Evolutionary conservation across 1,139 yeast genomes (phyloP).

Genomic region (Taphrina pruni): DNA sequence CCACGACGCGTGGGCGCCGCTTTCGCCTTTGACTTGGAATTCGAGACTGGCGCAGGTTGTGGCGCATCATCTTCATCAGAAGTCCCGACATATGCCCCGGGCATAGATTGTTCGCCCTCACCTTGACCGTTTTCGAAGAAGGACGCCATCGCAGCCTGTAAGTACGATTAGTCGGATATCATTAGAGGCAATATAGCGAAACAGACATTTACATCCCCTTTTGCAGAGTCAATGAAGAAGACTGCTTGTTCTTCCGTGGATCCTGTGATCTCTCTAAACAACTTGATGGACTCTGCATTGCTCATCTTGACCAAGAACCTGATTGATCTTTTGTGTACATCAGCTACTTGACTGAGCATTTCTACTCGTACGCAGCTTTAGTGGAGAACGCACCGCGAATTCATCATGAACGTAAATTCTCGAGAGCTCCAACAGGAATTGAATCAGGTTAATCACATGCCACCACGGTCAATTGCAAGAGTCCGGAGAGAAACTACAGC

Average conservation of each 20-base stretch:
- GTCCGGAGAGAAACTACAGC: no score
- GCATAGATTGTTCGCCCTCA: background rate
- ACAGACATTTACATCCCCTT: constrained; percentile 34
- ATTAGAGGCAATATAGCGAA: background rate
- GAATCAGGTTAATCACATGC: background rate
- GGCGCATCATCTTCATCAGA: background rate
- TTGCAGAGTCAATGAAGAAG: constrained; percentile 12
- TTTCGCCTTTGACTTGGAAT: background rate
- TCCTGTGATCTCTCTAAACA: constrained; percentile 18
- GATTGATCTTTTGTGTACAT: background rate
- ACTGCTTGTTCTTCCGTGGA: constrained; percentile 14
- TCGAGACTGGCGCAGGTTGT: background rate
- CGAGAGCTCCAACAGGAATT: background rate
- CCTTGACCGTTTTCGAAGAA: constrained; percentile 11
- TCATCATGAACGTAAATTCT: background rate
- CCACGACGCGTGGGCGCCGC: constrained; percentile 11
- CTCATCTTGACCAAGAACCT: constrained; percentile 5
- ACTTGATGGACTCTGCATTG: constrained; percentile 10
- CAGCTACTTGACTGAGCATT: background rate
- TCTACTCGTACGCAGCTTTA: background rate
- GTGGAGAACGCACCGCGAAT: constrained; percentile 3
- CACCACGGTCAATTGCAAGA: background rate
- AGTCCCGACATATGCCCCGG: background rate
- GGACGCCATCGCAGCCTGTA: constrained; percentile 18
- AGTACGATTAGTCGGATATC: background rate